Evolutionary conservation across 2,329 filamentous ascomycete species (phyloP), one percentile per base, ranked within the genome.

Genomic region (Alternaria dauci): DNA sequence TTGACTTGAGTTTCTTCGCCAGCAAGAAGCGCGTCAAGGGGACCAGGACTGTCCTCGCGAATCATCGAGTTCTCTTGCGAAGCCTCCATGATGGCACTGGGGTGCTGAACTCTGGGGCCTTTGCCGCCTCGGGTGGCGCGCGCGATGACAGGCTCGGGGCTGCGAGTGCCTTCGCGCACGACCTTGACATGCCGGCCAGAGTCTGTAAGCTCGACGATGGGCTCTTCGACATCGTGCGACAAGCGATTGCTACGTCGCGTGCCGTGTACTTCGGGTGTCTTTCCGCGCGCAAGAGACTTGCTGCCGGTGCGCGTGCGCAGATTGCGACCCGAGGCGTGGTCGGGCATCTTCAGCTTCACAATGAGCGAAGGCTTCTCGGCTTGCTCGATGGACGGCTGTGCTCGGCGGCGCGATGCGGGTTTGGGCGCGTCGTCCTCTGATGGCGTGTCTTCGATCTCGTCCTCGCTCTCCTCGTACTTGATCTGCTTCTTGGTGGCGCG

Each of bases 171-270:
- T 65, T 82, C 79, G 61, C 86, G 81, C 9, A 87, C 79, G 5
- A 86, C 80, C 55, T 85, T 76, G 59, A 83, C 81, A 72, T 89
- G 86, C 59, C 81, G 84, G 18, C 87, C 87, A 8, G 86, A 88
- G 63, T 86, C 84, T 3, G 86, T 85, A 44, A 89, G 77, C 16
- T 84, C 85, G 46, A 87, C 78, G 14, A 89, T 82, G 34, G 85
- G 82, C 36, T 85, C 83, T 26, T 85, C 82, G 4, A 84, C 79
- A 64, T 87, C 85, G 62, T 87, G 85, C 25, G 84, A 87, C 18
- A 87, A 81, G 46, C 88, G 86, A 71, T 85, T 88, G 64, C 83
- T 88, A 62, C 86, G 82, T 64, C 87, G 80, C 39, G 78, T 80
- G 30, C 73, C 76, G 1, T 67, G 71, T 16, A 70, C 65, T 60